A percentile compares a stretch with the other conserved stretches of the same genome.
These are phyloP conservation scores for Shiraia bambusicola DNA, from an alignment of 2,329 filamentous ascomycete species.

Conservation along the genomic window DNA sequence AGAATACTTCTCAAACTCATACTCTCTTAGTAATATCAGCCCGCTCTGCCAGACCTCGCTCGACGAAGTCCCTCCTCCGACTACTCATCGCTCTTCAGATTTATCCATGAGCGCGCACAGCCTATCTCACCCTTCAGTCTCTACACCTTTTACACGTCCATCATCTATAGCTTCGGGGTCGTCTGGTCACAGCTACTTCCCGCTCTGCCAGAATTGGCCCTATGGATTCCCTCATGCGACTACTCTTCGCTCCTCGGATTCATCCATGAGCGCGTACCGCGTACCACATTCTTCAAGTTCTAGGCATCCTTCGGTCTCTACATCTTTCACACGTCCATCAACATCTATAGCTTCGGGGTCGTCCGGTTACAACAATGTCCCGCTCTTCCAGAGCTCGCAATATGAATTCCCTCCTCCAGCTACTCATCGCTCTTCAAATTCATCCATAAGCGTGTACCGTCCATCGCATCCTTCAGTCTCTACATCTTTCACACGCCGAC, in stretches of 20 bases:
- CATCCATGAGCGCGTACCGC: slow-evolving; percentile 7
- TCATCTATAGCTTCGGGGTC: no score
- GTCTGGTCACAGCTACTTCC: no score
- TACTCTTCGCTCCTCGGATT: slow-evolving; percentile 1
- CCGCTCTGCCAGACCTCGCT: background rate
- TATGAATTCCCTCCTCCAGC: background rate
- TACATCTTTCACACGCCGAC: slow-evolving; percentile 9
- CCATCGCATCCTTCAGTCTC: slow-evolving; percentile 11
- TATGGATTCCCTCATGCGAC: background rate
- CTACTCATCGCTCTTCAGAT: background rate
- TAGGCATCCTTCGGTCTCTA: slow-evolving; percentile 8
- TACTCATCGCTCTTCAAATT: slow-evolving; percentile 1
- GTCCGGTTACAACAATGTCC: no score
- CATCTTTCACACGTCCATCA: slow-evolving; percentile 10
- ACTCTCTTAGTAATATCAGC: slow-evolving; percentile 15
- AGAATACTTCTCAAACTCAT: slow-evolving; percentile 14
- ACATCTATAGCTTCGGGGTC: no score
- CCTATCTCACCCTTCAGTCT: slow-evolving; percentile 8
- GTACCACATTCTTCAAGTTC: slow-evolving; percentile 10
- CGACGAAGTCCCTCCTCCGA: background rate
- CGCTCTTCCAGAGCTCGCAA: no score
- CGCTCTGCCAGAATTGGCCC: no score
- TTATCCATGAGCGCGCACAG: slow-evolving; percentile 10
- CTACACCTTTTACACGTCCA: slow-evolving; percentile 9
- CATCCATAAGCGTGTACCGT: slow-evolving; percentile 7